Percentiles rank a stretch among this genome's conserved stretches.
Evolutionary conservation across 2,329 filamentous ascomycete genomes (phyloP).

Genomic region (Fusarium verrucosum): DNA sequence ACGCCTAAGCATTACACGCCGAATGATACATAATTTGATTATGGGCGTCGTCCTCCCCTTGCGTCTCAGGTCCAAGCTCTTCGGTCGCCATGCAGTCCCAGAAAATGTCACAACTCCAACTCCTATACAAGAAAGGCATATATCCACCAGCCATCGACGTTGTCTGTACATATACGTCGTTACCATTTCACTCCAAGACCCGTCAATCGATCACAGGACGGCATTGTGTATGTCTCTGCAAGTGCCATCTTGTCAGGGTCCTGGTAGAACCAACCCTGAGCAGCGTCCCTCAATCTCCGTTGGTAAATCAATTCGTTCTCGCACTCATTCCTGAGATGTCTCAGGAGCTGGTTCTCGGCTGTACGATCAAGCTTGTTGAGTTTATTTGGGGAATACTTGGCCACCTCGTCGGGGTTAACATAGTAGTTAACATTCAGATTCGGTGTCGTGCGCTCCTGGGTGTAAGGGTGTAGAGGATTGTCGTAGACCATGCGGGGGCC

Average conservation of each 20-base stretch:
- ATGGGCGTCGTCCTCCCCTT: conserved; percentile 25
- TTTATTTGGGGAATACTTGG: conserved; percentile 73
- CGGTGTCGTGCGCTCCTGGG: conserved; percentile 74
- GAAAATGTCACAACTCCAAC: conserved; percentile 46
- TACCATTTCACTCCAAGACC: conserved; percentile 50
- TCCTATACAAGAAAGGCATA: conserved; percentile 42
- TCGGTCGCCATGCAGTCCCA: conserved; percentile 41
- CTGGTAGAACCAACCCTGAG: conserved; percentile 86
- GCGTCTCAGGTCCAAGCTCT: conserved; percentile 11
- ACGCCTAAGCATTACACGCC: conserved; percentile 16
- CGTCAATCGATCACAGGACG: conserved; percentile 62
- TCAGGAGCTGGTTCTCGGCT: conserved; percentile 79
- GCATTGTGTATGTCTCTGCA: conserved; percentile 65
- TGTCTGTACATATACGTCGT: conserved; percentile 1
- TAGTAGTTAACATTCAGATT: conserved; percentile 83
- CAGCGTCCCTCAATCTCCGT: conserved; percentile 76
- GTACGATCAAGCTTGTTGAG: conserved; percentile 78
- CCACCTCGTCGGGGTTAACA: conserved; percentile 81
- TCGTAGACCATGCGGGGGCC: conserved; percentile 80
- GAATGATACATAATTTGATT: conserved; percentile 35
- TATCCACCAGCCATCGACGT: conserved; percentile 3
- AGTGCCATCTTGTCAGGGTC: conserved; percentile 81
- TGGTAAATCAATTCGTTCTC: conserved; percentile 74
- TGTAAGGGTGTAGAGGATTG: conserved; percentile 73
- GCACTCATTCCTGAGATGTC: conserved; percentile 74